phyloP scores from a whole-genome alignment of 208 protist species.

The Trypanosoma mega region DNA sequence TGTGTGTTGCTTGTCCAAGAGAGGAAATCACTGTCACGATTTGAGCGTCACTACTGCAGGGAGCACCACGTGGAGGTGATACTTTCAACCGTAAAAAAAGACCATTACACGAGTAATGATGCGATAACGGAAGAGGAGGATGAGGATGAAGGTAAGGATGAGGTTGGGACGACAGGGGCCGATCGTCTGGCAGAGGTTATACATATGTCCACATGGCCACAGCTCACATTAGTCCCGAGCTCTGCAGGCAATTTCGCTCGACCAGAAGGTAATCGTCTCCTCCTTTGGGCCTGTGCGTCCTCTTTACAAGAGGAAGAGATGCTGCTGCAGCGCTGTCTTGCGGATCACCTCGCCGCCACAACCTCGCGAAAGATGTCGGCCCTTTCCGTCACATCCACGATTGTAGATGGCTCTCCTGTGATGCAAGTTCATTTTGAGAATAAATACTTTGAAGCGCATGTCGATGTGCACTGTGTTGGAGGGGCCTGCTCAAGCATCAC shows the following conservation, averaged over 20 bases:
- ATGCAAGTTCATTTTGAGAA: conserved; percentile 11
- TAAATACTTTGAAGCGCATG: conserved; percentile 36
- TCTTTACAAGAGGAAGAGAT: conserved; percentile 39
- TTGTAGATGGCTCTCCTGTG: background rate
- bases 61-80: conserved; percentile 46
- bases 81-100: no score
- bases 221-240: background rate
- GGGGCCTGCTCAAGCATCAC: conserved; percentile 10
- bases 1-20: background rate
- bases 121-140: background rate
- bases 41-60: conserved; percentile 34
- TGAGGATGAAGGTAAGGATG: conserved; percentile 16
- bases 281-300: conserved; percentile 24
- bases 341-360: background rate
- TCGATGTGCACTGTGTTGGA: conserved; percentile 25
- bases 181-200: conserved; percentile 54
- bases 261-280: conserved; percentile 15
- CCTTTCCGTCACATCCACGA: conserved; percentile 8
- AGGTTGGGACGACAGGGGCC: conserved; percentile 27
- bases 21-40: conserved; percentile 18
- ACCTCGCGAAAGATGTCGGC: no score
- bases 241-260: no score
- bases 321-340: conserved; percentile 23
- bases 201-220: conserved; percentile 40
- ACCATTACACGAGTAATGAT: conserved; percentile 6